Conservation (phyloP, 306 rosid genomes). For the Citrullus amarus region DNA sequence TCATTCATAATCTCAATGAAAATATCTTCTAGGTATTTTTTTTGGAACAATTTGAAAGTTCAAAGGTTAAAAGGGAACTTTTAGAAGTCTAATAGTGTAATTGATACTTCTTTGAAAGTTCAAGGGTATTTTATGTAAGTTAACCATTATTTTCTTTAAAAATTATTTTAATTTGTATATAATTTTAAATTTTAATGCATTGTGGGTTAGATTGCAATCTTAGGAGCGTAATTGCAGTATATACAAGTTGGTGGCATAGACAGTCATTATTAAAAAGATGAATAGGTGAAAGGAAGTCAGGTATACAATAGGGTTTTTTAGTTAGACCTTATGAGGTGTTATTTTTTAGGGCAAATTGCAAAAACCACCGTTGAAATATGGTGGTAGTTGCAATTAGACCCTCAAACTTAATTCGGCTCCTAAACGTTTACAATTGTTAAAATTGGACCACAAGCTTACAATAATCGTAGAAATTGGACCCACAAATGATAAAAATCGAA, state of each 20-base stretch:
- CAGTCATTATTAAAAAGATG: neutral
- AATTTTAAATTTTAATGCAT: neutral
- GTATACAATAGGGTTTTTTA: neutral
- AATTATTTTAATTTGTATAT: neutral
- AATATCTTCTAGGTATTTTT: neutral
- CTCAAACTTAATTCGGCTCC: too few species aligned
- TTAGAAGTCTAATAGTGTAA: too few species aligned
- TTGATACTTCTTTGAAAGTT: too few species aligned
- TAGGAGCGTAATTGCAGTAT: neutral
- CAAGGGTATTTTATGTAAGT: neutral
- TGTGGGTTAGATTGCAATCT: neutral
- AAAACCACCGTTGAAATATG: too few species aligned
- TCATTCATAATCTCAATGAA: neutral
- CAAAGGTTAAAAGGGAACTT: neutral
- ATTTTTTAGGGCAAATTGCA: neutral
- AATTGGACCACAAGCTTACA: too few species aligned
- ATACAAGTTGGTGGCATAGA: neutral
- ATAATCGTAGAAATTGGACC: too few species aligned
- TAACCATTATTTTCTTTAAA: neutral
- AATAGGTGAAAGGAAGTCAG: slow-evolving; percentile 4
- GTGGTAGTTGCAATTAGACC: too few species aligned
- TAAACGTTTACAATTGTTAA: too few species aligned
- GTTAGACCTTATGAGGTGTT: neutral
- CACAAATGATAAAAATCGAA: too few species aligned
- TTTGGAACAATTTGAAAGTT: neutral